These are phyloP conservation scores for Penicillium robsamsonii DNA, from an alignment of 495 filamentous ascomycete genomes.

Conservation along the genomic window DNA sequence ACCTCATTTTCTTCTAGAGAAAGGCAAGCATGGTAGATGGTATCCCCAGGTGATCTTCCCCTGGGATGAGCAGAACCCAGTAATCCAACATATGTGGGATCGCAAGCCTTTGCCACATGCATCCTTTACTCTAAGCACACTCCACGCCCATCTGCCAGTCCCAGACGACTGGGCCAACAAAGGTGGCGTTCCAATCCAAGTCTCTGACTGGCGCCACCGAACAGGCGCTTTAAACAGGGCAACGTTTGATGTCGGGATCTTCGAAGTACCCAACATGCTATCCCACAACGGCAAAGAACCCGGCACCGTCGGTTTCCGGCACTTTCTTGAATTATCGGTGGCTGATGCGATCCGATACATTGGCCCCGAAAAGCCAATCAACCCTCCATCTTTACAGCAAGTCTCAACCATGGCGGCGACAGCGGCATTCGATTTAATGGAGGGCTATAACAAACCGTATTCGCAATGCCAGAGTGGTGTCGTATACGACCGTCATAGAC, in stretches of 20 bases:
- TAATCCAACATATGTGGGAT: slow-evolving; percentile 63
- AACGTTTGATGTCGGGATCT: slow-evolving; percentile 57
- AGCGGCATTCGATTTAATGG: slow-evolving; percentile 40
- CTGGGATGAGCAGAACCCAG: slow-evolving; percentile 60
- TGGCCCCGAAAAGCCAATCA: slow-evolving; percentile 26
- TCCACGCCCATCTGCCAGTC: slow-evolving; percentile 45
- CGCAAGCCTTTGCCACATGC: slow-evolving; percentile 45
- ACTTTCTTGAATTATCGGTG: slow-evolving; percentile 66
- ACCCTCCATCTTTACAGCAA: slow-evolving; percentile 30
- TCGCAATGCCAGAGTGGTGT: slow-evolving; percentile 34
- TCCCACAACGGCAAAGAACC: slow-evolving; percentile 67
- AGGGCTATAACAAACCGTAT: slow-evolving; percentile 34
- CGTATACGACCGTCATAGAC: slow-evolving; percentile 34
- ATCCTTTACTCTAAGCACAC: slow-evolving; percentile 47
- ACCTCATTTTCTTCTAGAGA: slow-evolving; percentile 62
- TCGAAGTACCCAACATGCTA: slow-evolving; percentile 71
- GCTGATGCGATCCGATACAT: slow-evolving; percentile 56
- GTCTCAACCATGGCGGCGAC: slow-evolving; percentile 34
- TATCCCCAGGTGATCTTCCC: slow-evolving; percentile 68
- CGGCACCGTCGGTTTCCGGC: slow-evolving; percentile 71
- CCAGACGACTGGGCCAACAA: slow-evolving; percentile 39
- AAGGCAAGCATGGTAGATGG: slow-evolving; percentile 51
- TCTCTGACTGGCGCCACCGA: slow-evolving; percentile 27
- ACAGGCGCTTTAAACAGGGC: slow-evolving; percentile 39
- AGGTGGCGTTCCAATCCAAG: slow-evolving; percentile 28